Evolutionary conservation across 177 flowering plant species (phyloP).

Genomic region (Tripterygium wilfordii): DNA sequence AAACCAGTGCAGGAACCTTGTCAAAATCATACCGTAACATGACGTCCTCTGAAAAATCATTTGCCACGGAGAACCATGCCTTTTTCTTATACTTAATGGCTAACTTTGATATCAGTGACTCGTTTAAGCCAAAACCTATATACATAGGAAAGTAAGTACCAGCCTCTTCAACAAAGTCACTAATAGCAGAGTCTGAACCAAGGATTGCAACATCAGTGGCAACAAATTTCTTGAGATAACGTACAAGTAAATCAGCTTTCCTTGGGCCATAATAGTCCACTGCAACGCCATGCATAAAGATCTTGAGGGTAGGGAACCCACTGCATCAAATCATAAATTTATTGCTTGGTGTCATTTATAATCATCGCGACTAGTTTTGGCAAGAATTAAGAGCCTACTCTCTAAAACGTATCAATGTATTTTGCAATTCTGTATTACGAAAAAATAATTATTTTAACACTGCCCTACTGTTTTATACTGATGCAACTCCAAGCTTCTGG

Average conservation of each 20-base stretch:
- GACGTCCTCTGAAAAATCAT: conserved; percentile 72
- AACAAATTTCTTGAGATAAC: conserved; percentile 78
- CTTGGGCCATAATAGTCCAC: conserved; percentile 79
- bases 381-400: too few relatives aligned
- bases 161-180: conserved; percentile 62
- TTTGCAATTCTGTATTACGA: too few relatives aligned
- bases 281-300: conserved; percentile 82
- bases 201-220: conserved; percentile 87
- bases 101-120: conserved; percentile 47
- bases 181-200: conserved; percentile 63
- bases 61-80: conserved; percentile 95
- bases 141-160: conserved; percentile 77
- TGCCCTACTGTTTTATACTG: too few relatives aligned
- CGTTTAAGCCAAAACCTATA: conserved; percentile 85
- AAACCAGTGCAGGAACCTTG: conserved; percentile 87
- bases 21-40: conserved; percentile 84
- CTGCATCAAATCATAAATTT: conserved; percentile 38
- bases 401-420: too few relatives aligned
- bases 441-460: too few relatives aligned
- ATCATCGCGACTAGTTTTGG: too few relatives aligned
- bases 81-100: conserved; percentile 80
- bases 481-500: too few relatives aligned
- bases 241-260: conserved; percentile 80
- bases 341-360: too few relatives aligned
- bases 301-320: conserved; percentile 82